phyloP scores from a whole-genome alignment of 805 yeast species.

The Kodamaea kakaduensis region DNA sequence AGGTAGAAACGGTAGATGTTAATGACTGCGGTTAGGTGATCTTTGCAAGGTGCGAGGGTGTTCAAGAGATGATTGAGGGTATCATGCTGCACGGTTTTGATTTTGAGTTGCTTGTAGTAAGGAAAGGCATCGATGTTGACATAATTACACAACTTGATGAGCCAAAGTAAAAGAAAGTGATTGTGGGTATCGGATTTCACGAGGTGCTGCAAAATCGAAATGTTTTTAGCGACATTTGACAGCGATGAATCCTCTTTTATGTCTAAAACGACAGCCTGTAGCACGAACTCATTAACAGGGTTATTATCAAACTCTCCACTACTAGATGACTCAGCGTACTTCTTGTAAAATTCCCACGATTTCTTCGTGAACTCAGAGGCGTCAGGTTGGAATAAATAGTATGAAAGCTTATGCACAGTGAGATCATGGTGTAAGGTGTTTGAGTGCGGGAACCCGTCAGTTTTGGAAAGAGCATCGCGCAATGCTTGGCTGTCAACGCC shows the following conservation, averaged over 20 bases:
- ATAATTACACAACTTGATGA: conserved; percentile 52
- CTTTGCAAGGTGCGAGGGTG: conserved; percentile 34
- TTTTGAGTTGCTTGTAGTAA: conserved; percentile 52
- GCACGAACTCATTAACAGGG: conserved; percentile 60
- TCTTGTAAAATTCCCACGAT: conserved; percentile 27
- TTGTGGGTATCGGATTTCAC: conserved; percentile 61
- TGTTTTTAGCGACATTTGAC: conserved; percentile 30
- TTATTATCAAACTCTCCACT: conserved; percentile 62
- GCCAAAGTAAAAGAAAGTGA: conserved; percentile 67
- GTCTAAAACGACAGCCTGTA: conserved; percentile 44
- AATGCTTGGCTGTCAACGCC: too few relatives aligned
- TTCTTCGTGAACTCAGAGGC: conserved; percentile 1
- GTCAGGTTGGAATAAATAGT: background rate
- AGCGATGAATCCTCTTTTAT: conserved; percentile 20
- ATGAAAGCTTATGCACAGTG: conserved; percentile 39
- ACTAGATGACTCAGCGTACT: conserved; percentile 30
- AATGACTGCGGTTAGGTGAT: conserved; percentile 19
- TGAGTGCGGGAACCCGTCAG: background rate
- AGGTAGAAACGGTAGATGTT: conserved; percentile 48
- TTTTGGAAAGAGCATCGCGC: background rate
- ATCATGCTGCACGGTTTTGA: conserved; percentile 76
- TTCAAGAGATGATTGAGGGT: conserved; percentile 49
- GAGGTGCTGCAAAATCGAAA: conserved; percentile 57
- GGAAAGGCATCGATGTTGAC: conserved; percentile 51
- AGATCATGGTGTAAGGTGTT: conserved; percentile 13